These are phyloP conservation scores for Nidularia sp. DNA, from an alignment of 768 basidiomycete species.

Conservation along the genomic window DNA sequence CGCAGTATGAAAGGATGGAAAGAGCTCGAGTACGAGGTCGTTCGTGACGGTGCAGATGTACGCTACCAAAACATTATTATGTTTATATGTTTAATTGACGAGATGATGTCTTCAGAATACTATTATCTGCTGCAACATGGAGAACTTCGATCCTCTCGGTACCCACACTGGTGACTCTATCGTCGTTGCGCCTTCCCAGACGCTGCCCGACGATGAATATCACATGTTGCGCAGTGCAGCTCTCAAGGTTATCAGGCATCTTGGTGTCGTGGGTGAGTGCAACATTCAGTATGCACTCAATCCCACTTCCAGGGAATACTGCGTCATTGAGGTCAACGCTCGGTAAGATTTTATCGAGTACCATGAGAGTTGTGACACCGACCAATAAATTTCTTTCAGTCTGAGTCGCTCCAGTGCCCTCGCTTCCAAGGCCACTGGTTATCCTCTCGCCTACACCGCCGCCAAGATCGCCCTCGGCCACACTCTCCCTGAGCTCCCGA, in stretches of 20 bases:
- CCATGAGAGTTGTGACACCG: neutral
- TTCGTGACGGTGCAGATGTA: slow-evolving; percentile 95
- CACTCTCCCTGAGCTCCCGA: slow-evolving; percentile 95
- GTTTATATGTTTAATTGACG: slow-evolving; percentile 7
- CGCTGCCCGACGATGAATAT: slow-evolving; percentile 95
- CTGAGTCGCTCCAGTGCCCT: slow-evolving; percentile 89
- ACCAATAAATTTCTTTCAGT: slow-evolving; percentile 21
- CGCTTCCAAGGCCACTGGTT: slow-evolving; percentile 98
- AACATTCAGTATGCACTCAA: slow-evolving; percentile 99
- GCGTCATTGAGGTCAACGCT: slow-evolving; percentile 97
- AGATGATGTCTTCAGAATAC: slow-evolving; percentile 64
- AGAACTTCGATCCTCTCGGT: slow-evolving; percentile 98
- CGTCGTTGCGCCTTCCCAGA: slow-evolving; percentile 98
- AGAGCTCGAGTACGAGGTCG: slow-evolving; percentile 98
- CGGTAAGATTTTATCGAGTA: slow-evolving; percentile 43
- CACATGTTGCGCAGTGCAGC: slow-evolving; percentile 99
- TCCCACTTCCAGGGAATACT: slow-evolving; percentile 88
- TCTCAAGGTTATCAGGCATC: slow-evolving; percentile 90
- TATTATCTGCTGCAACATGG: slow-evolving; percentile 99
- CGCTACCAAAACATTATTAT: slow-evolving; percentile 23
- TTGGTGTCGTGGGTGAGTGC: slow-evolving; percentile 91
- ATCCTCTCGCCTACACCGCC: slow-evolving; percentile 98
- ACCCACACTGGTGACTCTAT: slow-evolving; percentile 99
- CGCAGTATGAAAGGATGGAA: slow-evolving; percentile 99
- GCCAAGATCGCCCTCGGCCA: slow-evolving; percentile 98